A percentile compares a stretch with the other conserved stretches of the same genome.
Evolutionary conservation across 305 asterid species (phyloP).

Genomic region (Caryopteris hybrid): DNA sequence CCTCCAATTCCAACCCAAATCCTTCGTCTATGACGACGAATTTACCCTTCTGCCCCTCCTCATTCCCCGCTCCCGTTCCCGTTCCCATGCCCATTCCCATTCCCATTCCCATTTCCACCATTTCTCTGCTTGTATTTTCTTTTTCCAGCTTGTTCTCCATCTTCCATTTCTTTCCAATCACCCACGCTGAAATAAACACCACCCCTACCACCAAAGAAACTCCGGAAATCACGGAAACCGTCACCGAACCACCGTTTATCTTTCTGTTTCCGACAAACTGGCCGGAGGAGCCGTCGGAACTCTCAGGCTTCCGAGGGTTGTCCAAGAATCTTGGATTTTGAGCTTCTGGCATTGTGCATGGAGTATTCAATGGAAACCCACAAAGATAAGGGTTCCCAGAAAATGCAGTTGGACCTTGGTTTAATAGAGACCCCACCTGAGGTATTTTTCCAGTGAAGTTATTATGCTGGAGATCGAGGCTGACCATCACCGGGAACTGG

Average conservation of each 20-base stretch:
- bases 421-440: conserved; percentile 66
- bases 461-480: conserved; percentile 67
- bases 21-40: conserved; percentile 69
- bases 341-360: conserved; percentile 62
- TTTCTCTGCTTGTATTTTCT: conserved; percentile 37
- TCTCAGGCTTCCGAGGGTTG: conserved; percentile 43
- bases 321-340: conserved; percentile 45
- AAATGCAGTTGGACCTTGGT: conserved; percentile 99
- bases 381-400: conserved; percentile 77
- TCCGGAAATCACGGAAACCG: conserved; percentile 63
- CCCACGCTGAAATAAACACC: conserved; percentile 54
- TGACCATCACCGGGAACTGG: conserved; percentile 65
- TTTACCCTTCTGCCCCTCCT: conserved; percentile 78
- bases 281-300: conserved; percentile 33
- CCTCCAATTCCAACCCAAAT: conserved; percentile 80
- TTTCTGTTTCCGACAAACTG: conserved; percentile 31
- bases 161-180: conserved; percentile 51
- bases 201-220: conserved; percentile 47
- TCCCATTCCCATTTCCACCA: no score
- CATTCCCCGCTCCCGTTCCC: conserved; percentile 27
- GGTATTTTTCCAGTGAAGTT: conserved; percentile 88
- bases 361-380: conserved; percentile 67
- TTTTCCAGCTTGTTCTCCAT: conserved; percentile 34
- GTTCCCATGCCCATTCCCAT: not conserved
- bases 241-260: conserved; percentile 36